These are phyloP conservation scores for Trichoderma lentiforme DNA, from an alignment of 2,329 filamentous ascomycete species.

Conservation along the genomic window DNA sequence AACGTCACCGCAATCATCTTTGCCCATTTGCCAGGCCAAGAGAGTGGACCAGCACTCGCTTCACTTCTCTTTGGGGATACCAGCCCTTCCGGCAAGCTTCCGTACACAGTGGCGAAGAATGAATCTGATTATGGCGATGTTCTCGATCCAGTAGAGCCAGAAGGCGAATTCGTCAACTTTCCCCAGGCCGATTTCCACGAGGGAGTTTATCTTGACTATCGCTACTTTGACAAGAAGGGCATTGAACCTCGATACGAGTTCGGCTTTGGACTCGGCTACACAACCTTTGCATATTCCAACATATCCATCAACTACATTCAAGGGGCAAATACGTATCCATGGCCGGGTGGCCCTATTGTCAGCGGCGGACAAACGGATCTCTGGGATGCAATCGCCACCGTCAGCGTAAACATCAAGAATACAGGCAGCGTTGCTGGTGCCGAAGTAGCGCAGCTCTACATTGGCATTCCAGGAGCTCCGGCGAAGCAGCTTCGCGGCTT, in stretches of 20 bases:
- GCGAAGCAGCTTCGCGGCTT: conserved; percentile 63
- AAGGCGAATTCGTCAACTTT: conserved; percentile 50
- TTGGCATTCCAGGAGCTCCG: conserved; percentile 47
- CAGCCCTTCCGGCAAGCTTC: conserved; percentile 56
- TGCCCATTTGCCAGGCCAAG: conserved; percentile 63
- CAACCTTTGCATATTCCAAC: conserved; percentile 47
- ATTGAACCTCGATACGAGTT: conserved; percentile 54
- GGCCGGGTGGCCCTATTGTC: conserved; percentile 38
- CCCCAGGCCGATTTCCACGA: conserved; percentile 52
- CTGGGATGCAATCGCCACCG: conserved; percentile 44
- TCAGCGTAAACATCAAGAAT: conserved; percentile 41
- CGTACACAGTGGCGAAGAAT: conserved; percentile 58
- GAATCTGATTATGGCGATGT: conserved; percentile 53
- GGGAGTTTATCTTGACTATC: conserved; percentile 53
- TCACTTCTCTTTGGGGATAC: conserved; percentile 56
- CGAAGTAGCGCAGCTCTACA: conserved; percentile 49
- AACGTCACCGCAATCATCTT: conserved; percentile 64
- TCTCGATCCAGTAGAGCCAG: conserved; percentile 38
- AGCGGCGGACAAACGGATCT: conserved; percentile 46
- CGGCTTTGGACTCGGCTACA: conserved; percentile 56
- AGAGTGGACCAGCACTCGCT: conserved; percentile 54
- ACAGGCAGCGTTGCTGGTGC: conserved; percentile 41
- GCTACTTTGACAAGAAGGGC: conserved; percentile 48
- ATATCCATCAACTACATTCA: conserved; percentile 34
- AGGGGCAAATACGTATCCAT: conserved; percentile 29